Conservation (phyloP, 75 land plant species). For the Picea sitchensis region DNA sequence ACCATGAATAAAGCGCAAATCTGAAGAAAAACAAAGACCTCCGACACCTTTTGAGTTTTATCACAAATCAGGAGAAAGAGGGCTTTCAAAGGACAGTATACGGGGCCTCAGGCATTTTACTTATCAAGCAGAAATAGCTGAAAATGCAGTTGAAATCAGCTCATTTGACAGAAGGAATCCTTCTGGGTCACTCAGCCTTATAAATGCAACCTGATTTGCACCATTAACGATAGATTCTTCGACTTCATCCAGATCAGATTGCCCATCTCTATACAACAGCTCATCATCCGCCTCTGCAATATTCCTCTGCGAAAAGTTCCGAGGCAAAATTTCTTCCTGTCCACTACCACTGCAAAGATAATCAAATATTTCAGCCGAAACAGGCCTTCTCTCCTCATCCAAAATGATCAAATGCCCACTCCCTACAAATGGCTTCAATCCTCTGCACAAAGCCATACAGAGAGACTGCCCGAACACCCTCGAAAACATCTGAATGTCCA, state of each 20-base stretch:
- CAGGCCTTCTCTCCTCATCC: conserved; percentile 36
- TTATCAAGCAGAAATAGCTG: conserved; percentile 33
- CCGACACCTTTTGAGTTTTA: neutral
- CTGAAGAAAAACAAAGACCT: neutral
- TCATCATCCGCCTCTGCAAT: neutral
- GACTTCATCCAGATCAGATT: neutral
- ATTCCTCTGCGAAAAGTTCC: conserved; percentile 12
- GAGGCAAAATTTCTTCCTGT: neutral
- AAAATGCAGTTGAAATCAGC: conserved; percentile 80
- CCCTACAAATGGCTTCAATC: conserved; percentile 45
- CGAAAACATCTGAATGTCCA: conserved; percentile 53
- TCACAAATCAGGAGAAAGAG: neutral
- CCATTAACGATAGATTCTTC: neutral
- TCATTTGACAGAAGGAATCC: conserved; percentile 98
- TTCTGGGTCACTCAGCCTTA: conserved; percentile 88
- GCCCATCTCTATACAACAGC: neutral
- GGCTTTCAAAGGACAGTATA: neutral
- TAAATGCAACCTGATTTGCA: conserved; percentile 17
- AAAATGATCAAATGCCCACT: conserved; percentile 75
- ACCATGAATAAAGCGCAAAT: neutral
- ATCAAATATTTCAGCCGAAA: conserved; percentile 17
- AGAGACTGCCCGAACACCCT: conserved; percentile 45
- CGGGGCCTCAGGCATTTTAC: conserved; percentile 8
- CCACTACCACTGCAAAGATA: neutral
- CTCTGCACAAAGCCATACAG: conserved; percentile 35